phyloP scores from a whole-genome alignment of 2,329 filamentous ascomycete genomes.

The Nemania sp. region DNA sequence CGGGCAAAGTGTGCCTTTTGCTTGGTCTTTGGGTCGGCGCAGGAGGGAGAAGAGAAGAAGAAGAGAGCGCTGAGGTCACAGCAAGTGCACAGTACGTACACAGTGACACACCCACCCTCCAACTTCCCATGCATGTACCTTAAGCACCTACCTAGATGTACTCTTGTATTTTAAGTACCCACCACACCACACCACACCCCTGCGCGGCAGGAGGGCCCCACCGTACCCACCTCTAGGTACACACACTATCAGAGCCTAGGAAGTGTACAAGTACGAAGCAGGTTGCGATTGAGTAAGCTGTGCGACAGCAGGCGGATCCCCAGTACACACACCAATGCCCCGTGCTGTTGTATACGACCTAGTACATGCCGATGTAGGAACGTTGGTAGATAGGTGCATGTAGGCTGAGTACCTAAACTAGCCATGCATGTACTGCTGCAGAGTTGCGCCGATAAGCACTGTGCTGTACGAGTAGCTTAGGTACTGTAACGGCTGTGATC shows the following conservation, averaged over 20 bases:
- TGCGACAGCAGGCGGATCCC: constrained; percentile 7
- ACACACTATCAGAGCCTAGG: no score
- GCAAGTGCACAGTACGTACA: constrained; percentile 4
- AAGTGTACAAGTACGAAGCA: no score
- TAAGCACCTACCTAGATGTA: no score
- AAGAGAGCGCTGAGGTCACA: constrained; percentile 8
- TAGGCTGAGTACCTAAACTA: no score
- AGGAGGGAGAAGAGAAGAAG: not conserved
- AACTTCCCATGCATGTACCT: not conserved
- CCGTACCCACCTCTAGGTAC: no score
- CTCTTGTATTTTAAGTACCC: constrained; percentile 17
- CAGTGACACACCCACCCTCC: not conserved
- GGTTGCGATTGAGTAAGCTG: constrained; percentile 20
- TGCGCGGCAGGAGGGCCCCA: constrained; percentile 5
- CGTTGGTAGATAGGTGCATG: no score
- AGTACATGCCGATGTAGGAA: not conserved
- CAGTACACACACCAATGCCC: not conserved
- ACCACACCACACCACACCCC: constrained; percentile 18
- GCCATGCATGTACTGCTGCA: not conserved
- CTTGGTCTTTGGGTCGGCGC: constrained; percentile 17
- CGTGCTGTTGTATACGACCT: not conserved
- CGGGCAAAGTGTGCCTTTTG: constrained; percentile 14
- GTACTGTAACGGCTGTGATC: constrained; percentile 6
- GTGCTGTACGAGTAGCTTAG: not conserved
- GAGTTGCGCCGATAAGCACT: not conserved